These are phyloP conservation scores for Vitis amurensis DNA, from an alignment of 164 flowering plant species.

Conservation along the genomic window DNA sequence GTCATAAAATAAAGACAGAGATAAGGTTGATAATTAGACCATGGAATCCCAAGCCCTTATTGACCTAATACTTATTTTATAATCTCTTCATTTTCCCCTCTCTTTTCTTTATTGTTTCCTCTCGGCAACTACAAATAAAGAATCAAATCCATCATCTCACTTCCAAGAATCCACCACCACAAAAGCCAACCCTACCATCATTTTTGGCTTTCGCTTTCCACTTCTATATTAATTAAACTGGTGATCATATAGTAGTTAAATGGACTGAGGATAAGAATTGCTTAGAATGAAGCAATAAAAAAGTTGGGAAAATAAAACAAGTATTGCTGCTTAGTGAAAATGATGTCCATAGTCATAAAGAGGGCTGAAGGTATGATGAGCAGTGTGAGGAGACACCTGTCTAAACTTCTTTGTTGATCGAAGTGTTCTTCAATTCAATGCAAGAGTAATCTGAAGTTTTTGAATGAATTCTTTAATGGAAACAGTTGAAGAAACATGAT, in stretches of 20 bases:
- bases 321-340: too few species aligned
- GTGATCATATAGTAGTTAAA: background rate
- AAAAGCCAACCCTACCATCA: slow-evolving; percentile 11
- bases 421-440: too few species aligned
- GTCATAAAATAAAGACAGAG: slow-evolving; percentile 12
- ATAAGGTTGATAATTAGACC: slow-evolving; percentile 8
- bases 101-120: background rate
- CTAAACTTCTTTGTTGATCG: too few species aligned
- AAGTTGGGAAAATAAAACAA: too few species aligned
- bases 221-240: background rate
- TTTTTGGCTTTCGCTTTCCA: background rate
- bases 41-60: slow-evolving; percentile 9
- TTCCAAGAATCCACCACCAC: slow-evolving; percentile 2
- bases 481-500: too few species aligned
- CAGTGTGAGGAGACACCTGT: too few species aligned
- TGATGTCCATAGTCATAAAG: too few species aligned
- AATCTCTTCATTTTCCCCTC: too few species aligned
- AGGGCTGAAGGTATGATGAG: too few species aligned
- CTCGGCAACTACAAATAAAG: background rate
- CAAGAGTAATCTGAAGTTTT: too few species aligned
- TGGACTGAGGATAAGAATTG: background rate
- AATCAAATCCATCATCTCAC: background rate
- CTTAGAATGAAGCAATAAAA: background rate
- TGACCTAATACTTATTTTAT: slow-evolving; percentile 5
- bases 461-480: too few species aligned